Percentiles rank a stretch among this genome's conserved stretches.
These are phyloP conservation scores for Globisporangium viniferum DNA, from an alignment of 352 stramenopile species.

Conservation along the genomic window DNA sequence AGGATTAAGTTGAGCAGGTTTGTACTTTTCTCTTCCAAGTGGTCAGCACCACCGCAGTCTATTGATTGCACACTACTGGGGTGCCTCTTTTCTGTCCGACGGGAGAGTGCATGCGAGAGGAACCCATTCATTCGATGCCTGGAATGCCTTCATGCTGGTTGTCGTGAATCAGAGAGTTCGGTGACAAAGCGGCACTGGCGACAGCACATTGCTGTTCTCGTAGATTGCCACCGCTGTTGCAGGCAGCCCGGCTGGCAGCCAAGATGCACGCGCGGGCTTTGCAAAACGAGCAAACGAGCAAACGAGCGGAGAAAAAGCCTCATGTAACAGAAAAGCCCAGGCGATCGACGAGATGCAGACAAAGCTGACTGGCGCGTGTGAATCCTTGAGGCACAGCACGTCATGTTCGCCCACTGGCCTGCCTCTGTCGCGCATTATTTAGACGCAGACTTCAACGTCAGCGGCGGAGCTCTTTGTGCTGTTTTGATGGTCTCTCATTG, in stretches of 20 bases:
- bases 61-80: too few relatives aligned
- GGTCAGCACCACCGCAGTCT: too few relatives aligned
- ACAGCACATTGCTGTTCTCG: not conserved
- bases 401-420: not conserved
- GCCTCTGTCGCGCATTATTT: not conserved
- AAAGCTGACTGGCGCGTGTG: not conserved
- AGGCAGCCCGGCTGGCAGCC: not conserved
- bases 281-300: not conserved
- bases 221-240: not conserved
- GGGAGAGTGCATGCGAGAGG: too few relatives aligned
- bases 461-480: not conserved
- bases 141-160: not conserved
- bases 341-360: not conserved
- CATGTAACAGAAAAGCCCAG: not conserved
- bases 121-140: too few relatives aligned
- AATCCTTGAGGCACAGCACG: not conserved
- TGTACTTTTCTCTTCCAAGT: too few relatives aligned
- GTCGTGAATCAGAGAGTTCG: not conserved
- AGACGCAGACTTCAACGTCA: conserved; percentile 1
- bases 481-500: not conserved
- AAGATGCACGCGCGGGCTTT: not conserved
- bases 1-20: too few relatives aligned
- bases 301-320: not conserved
- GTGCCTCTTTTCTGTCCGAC: too few relatives aligned
- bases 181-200: not conserved